Conservation (phyloP, 1,139 yeast genomes). For the Petasospora fabianii region DNA sequence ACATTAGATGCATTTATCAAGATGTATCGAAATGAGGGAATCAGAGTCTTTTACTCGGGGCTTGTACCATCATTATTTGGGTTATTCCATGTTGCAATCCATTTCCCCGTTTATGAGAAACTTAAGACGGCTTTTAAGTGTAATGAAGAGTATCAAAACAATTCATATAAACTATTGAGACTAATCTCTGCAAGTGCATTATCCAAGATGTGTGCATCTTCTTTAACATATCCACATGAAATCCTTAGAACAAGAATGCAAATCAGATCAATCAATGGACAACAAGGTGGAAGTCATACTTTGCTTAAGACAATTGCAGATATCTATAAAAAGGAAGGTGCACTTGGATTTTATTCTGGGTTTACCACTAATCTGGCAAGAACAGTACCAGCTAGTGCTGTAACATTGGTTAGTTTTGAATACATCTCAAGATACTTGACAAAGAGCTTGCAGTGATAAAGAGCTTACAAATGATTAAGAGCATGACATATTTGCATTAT, state of each 20-base stretch:
- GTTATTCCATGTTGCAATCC: constrained; percentile 89
- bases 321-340: constrained; percentile 68
- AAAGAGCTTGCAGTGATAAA: constrained; percentile 5
- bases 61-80: constrained; percentile 89
- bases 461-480: too few relatives aligned
- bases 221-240: constrained; percentile 94
- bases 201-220: constrained; percentile 86
- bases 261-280: constrained; percentile 33
- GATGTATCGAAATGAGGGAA: constrained; percentile 79
- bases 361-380: constrained; percentile 80
- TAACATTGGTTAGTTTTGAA: constrained; percentile 91
- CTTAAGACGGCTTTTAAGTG: constrained; percentile 50
- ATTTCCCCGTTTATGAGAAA: constrained; percentile 92
- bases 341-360: constrained; percentile 86
- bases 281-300: constrained; percentile 23
- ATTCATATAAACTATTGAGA: constrained; percentile 36
- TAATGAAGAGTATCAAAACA: constrained; percentile 24
- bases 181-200: constrained; percentile 71
- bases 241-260: constrained; percentile 91
- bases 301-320: constrained; percentile 44
- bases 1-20: constrained; percentile 79
- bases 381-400: constrained; percentile 94
- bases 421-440: constrained; percentile 55
- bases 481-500: background rate
- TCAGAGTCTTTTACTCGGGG: constrained; percentile 84